These are phyloP conservation scores for Cryphonectria japonica DNA, from an alignment of 2,329 filamentous ascomycete species.

Conservation along the genomic window DNA sequence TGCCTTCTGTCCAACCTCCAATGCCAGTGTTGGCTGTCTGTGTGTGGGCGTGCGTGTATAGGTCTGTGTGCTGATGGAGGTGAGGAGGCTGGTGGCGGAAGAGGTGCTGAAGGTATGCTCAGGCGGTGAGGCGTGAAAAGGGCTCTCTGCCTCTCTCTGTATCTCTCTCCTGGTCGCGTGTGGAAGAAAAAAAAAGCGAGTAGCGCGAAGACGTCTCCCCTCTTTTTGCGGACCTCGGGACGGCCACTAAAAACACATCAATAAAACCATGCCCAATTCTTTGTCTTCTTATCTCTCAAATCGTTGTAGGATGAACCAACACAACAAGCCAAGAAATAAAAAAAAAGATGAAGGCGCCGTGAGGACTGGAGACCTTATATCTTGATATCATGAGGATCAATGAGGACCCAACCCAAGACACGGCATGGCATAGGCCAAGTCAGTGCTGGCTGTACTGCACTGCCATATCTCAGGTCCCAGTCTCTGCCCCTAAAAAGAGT, in stretches of 20 bases:
- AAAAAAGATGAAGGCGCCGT: neutral
- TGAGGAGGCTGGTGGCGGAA: neutral
- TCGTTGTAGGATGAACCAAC: neutral
- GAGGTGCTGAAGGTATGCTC: slow-evolving; percentile 30
- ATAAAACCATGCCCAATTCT: neutral
- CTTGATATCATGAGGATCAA: neutral
- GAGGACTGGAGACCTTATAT: neutral
- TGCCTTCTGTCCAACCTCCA: slow-evolving; percentile 4
- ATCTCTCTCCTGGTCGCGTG: neutral
- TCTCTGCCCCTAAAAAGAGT: neutral
- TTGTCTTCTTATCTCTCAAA: neutral
- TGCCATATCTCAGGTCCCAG: neutral
- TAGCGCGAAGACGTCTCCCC: slow-evolving; percentile 18
- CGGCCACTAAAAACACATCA: neutral
- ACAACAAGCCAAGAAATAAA: neutral
- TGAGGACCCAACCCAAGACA: neutral
- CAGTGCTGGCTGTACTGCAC: neutral
- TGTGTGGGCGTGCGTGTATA: too few species aligned
- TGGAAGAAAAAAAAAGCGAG: slow-evolving; percentile 13
- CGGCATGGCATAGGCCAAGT: neutral
- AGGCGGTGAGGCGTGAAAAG: slow-evolving; percentile 15
- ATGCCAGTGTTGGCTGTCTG: neutral
- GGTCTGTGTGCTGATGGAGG: neutral
- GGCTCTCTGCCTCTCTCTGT: neutral
- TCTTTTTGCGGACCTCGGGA: slow-evolving; percentile 19